These are phyloP conservation scores for Phytophthora sojae DNA, from an alignment of 352 stramenopile species.

Conservation along the genomic window DNA sequence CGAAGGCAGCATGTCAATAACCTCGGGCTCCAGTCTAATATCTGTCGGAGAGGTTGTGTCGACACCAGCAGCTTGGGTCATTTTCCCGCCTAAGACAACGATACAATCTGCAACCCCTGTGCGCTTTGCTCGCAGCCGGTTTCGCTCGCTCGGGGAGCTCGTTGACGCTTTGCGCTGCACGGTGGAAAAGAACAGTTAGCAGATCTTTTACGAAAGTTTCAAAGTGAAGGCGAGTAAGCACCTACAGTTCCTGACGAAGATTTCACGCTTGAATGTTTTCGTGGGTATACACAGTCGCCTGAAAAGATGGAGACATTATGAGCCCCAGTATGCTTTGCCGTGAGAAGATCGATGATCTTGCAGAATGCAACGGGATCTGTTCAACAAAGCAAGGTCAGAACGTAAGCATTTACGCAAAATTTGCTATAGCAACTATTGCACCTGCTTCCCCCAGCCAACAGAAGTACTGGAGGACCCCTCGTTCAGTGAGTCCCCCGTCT, in stretches of 20 bases:
- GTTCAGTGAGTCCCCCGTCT: constrained; percentile 50
- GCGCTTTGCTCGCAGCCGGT: constrained; percentile 19
- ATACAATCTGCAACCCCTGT: constrained; percentile 61
- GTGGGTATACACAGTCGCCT: constrained; percentile 24
- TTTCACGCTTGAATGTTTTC: constrained; percentile 35
- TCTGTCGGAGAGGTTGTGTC: constrained; percentile 52
- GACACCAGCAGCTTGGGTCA: constrained; percentile 38
- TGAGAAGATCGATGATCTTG: constrained; percentile 63
- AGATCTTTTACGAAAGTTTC: not conserved
- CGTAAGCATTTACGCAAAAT: not conserved
- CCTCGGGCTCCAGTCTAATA: constrained; percentile 57
- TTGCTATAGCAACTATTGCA: constrained; percentile 6
- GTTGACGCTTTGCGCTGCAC: constrained; percentile 20
- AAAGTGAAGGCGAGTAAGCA: not conserved
- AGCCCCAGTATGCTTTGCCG: constrained; percentile 67
- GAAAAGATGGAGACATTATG: constrained; percentile 55
- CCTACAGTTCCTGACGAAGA: constrained; percentile 27
- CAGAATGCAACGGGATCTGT: constrained; percentile 68
- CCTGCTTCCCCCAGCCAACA: constrained; percentile 72
- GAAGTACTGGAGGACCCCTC: constrained; percentile 73
- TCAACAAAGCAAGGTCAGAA: not conserved
- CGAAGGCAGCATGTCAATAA: constrained; percentile 61
- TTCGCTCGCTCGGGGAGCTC: constrained; percentile 14
- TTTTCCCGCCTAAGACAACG: constrained; percentile 62
- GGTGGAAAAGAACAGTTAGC: too few relatives aligned